Evolutionary conservation across 179 eudicot species (phyloP), one percentile per base, ranked within the genome.

Genomic region (Silene noctiflora): DNA sequence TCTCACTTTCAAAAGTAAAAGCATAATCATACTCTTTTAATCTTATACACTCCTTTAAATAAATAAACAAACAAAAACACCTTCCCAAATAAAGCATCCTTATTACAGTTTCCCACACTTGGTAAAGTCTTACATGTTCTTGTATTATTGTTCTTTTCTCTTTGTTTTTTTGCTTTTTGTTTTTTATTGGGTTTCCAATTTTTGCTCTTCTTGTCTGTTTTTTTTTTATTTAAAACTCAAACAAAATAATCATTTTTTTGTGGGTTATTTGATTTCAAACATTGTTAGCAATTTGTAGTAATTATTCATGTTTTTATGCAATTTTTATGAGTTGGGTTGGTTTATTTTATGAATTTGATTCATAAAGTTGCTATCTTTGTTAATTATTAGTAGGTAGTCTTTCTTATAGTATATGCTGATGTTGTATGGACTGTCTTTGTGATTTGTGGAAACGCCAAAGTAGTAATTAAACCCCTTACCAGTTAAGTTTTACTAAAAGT

Each of bases 61-160:
- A 48, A 70, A 39, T 17, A 69, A 10, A 75, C 16, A 8, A 8
- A 20, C 11, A 21, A 9, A 7, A 9, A 61, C 25, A 21, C 31
- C 66, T 22, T 20, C 31, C 29, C 7, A 22, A 70, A 48, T 51
- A 75, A 81, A 66, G 75, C 56, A 72, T 74, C 62, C 62, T 69
- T 74, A 69, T 80, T 68, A 77, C 81, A 74, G 72, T 68, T 77
- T 62, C 78, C 78, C 76, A 77, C 78, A 67, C 78, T 51, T 65
- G 35, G 60, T 80, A 75, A 80, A 75, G 63, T 74, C 46, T 55
- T 20, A 19, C 59, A 65, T 72, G 68, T 69, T 62, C 51, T 16
- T 70, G 19, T 44, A 65, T 71, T 72, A 58, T 63, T 77, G 58
- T 60, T 44, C 35, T 72, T 75, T 63, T 76, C 20, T 20, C 19